Base-by-base conservation (phyloP, 305 asterid species). In the Salvia sclarea region DNA sequence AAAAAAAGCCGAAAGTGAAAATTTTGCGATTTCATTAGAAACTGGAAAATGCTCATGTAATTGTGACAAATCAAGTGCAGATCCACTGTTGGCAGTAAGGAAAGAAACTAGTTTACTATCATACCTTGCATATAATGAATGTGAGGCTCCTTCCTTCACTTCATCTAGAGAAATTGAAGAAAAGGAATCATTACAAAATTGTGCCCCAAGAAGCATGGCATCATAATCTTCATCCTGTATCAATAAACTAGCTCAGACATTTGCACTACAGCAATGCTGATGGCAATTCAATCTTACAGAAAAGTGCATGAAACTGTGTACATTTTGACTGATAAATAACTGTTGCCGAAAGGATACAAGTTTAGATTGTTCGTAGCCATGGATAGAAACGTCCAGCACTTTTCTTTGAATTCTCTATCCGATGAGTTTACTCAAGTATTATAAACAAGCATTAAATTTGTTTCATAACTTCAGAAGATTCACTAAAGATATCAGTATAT, bases 201-300 rank as follows among this genome's bases (percentile, higher is more conserved):
- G 97, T 66, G 98, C 99, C 72, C 85, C 95, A 54, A 95, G 77
- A 62, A 94, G 81, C 92, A 94, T 89, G 54, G 97, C 92, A 44
- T 95, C 99, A 67, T 95, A 86, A 74, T 91, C 96, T 75, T 83
- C 89, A 75, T 89, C 99, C 98, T 95, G 81, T 71, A 68, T 59
- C 41, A 63, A 54, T 52, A 68, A 59, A 50, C 41, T 56, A 44
- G 21, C 31, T 57, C 10, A 68, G 69, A 40, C 17, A 69, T 31
- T 68, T 58, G 60, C 71, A 22, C 54, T 17, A 55, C 71, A 53
- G 58, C 35, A n/a, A 14, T 22, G 25, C 40, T 14, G 14, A 60
- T 1, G 43, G 50, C 38, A 35, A 61, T 54, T 52, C 74, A n/a
- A n/a, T n/a, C 4, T 43, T 25, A 52, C 28, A 30, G 24, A 49